Percentiles rank a stretch among this genome's conserved stretches.
Evolutionary conservation across 139 green algal genomes (phyloP).

Genomic region (Coccomyxa sp.): DNA sequence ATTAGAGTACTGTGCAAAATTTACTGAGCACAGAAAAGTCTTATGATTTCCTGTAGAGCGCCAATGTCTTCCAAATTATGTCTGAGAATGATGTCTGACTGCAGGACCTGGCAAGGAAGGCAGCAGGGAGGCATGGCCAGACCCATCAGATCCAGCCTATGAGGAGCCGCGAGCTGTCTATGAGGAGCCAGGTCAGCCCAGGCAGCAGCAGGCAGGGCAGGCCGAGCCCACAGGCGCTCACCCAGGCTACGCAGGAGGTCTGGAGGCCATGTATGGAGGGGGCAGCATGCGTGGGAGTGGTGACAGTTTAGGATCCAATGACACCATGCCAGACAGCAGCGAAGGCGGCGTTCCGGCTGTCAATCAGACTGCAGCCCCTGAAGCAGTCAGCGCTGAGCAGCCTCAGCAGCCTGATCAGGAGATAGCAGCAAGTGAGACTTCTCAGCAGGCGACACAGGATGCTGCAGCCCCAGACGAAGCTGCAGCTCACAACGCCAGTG

Average conservation of each 20-base stretch:
- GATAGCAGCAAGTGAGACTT: too few relatives aligned
- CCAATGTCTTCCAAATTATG: too few relatives aligned
- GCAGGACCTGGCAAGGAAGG: not conserved
- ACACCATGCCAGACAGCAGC: not conserved
- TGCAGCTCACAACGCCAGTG: too few relatives aligned
- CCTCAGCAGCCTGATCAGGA: too few relatives aligned
- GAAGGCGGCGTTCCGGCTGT: not conserved
- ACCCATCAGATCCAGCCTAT: not conserved
- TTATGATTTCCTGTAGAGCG: too few relatives aligned
- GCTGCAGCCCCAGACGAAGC: too few relatives aligned
- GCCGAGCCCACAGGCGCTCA: not conserved
- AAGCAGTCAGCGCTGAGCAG: not conserved
- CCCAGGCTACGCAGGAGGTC: not conserved
- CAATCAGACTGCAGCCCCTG: not conserved
- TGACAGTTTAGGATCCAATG: not conserved
- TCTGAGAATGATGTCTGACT: not conserved
- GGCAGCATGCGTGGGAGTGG: not conserved
- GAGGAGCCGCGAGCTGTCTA: not conserved
- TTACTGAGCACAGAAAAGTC: too few relatives aligned
- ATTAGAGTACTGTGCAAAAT: too few relatives aligned
- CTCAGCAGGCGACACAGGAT: too few relatives aligned
- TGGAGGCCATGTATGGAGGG: too few relatives aligned
- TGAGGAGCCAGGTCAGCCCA: not conserved
- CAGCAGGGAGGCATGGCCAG: not conserved
- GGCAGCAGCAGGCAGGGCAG: not conserved